A percentile compares a stretch with the other conserved stretches of the same genome.
Evolutionary conservation across 768 basidiomycete genomes (phyloP).

Genomic region (Suillus sp.): DNA sequence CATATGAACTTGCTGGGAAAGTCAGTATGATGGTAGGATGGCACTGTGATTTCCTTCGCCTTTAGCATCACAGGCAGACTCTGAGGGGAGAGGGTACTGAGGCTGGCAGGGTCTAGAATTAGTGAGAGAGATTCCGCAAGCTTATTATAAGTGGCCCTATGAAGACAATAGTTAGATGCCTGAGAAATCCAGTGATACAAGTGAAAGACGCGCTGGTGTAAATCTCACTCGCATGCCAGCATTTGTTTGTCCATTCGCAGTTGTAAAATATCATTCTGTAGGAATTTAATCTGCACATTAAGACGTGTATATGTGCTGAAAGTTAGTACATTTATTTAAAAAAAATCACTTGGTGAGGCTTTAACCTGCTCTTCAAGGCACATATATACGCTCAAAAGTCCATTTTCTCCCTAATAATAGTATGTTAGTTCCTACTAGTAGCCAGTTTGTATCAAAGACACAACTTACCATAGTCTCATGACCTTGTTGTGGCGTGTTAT

Average conservation of each 20-base stretch:
- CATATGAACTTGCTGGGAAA: not conserved
- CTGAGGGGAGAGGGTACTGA: not conserved
- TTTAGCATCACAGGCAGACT: not conserved
- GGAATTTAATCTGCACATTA: not conserved
- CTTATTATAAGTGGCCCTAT: not conserved
- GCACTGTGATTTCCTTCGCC: not conserved
- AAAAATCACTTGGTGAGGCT: not conserved
- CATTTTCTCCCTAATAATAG: not conserved
- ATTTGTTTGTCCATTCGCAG: not conserved
- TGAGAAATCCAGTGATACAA: not conserved
- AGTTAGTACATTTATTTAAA: not conserved
- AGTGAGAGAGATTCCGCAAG: not conserved
- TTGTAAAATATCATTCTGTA: not conserved
- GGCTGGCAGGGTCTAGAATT: not conserved
- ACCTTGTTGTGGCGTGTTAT: not conserved
- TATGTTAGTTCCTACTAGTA: not conserved
- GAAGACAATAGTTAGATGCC: not conserved
- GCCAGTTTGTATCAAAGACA: no score
- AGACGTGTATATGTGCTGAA: not conserved
- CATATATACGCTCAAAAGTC: conserved; percentile 4
- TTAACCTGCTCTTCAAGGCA: not conserved
- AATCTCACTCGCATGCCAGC: not conserved
- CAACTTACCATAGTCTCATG: not conserved
- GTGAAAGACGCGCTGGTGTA: not conserved
- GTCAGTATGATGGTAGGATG: not conserved